Evolutionary conservation across 1,139 yeast genomes (phyloP), one percentile per base, ranked within the genome.

Genomic region (Protomyces inundatus): DNA sequence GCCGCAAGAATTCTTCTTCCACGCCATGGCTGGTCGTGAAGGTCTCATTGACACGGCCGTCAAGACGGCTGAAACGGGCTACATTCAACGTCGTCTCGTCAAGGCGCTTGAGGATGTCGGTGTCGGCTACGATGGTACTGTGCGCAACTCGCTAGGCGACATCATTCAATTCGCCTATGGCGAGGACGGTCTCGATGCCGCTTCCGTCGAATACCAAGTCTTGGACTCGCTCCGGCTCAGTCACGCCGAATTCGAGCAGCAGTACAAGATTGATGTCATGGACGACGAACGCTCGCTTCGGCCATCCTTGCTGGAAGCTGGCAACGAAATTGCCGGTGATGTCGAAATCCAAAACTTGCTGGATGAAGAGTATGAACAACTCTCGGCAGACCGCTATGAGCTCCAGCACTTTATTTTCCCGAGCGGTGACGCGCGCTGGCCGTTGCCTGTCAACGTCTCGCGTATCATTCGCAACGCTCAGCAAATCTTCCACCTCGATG

Each of bases 1-100:
- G 14, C 99, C 99, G 48, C 98, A 93, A 77, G 98, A 95, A 76
- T 95, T 95, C 77, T 95, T 95, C 75, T 93, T 93, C 87, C 99
- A 95, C 76, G 98, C 98, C 64, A 95, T 95, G 98, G 98, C 98
- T 72, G 99, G 99, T 82, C 90, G 99, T 83, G 99, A 93, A 80
- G 99, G 99, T 84, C 84, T 93, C 75, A 93, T 93, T 76, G 99
- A 93, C 84, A 93, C 99, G 66, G 98, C 98, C 14, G 98, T 91
- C 59, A 91, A 91, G 77, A 93, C 98, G 51, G 98, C 99, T 1
- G 98, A 93, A 79, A 93, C 99, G 40, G 99, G 99, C 79, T 93
- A 93, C 77, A 95, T 93, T 74, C 98, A 95, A 79, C 93, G 99
- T 81, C 95, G 99, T 82, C 81, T 95, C 76, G 96, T 95, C 59